phyloP scores from a whole-genome alignment of 2,329 filamentous ascomycete species.

The Epichloe sylvatica region DNA sequence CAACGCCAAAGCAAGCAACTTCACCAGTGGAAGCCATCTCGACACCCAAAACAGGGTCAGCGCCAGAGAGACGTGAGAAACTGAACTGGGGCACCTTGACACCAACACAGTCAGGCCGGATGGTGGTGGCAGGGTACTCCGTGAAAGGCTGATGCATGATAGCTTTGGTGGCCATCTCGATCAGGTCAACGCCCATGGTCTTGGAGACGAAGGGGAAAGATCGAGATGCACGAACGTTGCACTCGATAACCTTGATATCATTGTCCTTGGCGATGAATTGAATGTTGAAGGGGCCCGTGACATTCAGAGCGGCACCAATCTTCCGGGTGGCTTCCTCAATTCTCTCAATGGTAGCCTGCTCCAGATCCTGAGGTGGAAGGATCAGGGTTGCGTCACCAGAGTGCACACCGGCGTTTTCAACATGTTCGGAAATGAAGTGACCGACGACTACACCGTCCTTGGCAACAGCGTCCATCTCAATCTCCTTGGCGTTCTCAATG shows the following conservation, averaged over 20 bases:
- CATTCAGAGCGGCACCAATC: slow-evolving; percentile 85
- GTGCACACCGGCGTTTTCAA: slow-evolving; percentile 96
- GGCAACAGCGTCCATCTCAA: slow-evolving; percentile 98
- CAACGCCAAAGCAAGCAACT: slow-evolving; percentile 87
- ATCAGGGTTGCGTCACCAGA: slow-evolving; percentile 96
- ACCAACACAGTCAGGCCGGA: slow-evolving; percentile 74
- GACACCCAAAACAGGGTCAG: slow-evolving; percentile 89
- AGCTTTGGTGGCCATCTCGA: slow-evolving; percentile 96
- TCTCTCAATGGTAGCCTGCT: slow-evolving; percentile 71
- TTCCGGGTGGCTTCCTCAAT: slow-evolving; percentile 93
- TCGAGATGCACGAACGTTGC: slow-evolving; percentile 88
- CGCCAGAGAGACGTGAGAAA: slow-evolving; percentile 90
- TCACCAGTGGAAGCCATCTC: slow-evolving; percentile 99
- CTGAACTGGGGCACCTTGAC: slow-evolving; percentile 99
- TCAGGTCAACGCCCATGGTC: slow-evolving; percentile 93
- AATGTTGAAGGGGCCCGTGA: slow-evolving; percentile 96
- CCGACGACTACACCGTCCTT: slow-evolving; percentile 79
- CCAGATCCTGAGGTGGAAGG: slow-evolving; percentile 83
- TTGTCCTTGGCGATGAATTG: slow-evolving; percentile 99
- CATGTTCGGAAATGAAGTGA: slow-evolving; percentile 96
- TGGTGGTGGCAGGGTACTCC: slow-evolving; percentile 64
- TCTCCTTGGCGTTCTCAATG: slow-evolving; percentile 98
- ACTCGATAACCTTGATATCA: slow-evolving; percentile 99
- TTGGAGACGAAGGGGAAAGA: slow-evolving; percentile 98
- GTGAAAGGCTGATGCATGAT: slow-evolving; percentile 75